These are phyloP conservation scores for Phytophthora crassamura DNA, from an alignment of 352 stramenopile species.

Conservation along the genomic window DNA sequence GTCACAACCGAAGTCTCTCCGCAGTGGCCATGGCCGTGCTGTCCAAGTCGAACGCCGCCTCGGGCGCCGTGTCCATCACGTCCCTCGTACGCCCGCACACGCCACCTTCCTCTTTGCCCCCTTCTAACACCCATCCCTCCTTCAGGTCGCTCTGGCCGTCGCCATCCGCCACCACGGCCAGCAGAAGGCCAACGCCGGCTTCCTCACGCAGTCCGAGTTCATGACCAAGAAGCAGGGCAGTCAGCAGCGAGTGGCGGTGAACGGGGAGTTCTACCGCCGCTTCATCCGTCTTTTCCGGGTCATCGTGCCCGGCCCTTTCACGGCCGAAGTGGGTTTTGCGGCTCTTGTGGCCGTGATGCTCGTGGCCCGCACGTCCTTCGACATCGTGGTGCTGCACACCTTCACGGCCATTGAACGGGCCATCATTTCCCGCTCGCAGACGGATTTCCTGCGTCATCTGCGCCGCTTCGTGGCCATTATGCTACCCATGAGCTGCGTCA, in stretches of 20 bases:
- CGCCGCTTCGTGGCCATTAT: conserved; percentile 81
- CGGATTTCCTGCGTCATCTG: conserved; percentile 70
- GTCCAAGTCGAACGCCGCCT: conserved; percentile 60
- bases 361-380: conserved; percentile 74
- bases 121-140: conserved; percentile 17
- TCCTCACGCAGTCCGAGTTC: conserved; percentile 67
- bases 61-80: conserved; percentile 47
- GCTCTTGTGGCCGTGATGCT: conserved; percentile 68
- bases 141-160: conserved; percentile 62
- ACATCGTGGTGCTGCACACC: conserved; percentile 80
- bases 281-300: conserved; percentile 79
- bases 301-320: conserved; percentile 73
- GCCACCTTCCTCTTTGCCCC: not conserved
- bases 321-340: conserved; percentile 73
- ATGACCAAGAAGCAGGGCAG: conserved; percentile 80
- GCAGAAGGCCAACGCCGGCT: conserved; percentile 53
- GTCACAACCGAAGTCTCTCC: conserved; percentile 31
- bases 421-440: conserved; percentile 77
- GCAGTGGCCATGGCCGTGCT: conserved; percentile 52
- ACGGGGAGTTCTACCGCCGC: conserved; percentile 69
- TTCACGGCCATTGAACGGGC: conserved; percentile 79
- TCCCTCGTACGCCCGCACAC: conserved; percentile 43
- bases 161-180: conserved; percentile 74
- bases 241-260: conserved; percentile 72
- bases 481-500: conserved; percentile 82